Conservation (phyloP, 2,329 filamentous ascomycete genomes). For the Aspergillus fischeri region DNA sequence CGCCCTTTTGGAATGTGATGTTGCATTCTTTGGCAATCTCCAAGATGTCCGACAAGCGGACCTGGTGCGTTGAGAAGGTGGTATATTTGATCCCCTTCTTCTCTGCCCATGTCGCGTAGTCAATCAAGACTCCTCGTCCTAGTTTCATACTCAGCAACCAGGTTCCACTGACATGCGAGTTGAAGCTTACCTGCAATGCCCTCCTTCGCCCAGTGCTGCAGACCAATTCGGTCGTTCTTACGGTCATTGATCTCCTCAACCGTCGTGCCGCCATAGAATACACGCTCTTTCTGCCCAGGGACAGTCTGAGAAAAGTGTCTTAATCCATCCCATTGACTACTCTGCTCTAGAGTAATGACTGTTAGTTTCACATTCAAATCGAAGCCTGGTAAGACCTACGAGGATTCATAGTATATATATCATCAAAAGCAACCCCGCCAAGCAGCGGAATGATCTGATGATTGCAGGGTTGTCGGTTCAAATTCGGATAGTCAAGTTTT, state of each 20-base stretch:
- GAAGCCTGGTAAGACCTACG: slow-evolving; percentile 26
- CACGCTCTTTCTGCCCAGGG: slow-evolving; percentile 32
- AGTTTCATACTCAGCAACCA: background rate
- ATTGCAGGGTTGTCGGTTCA: slow-evolving; percentile 48
- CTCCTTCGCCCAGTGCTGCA: slow-evolving; percentile 47
- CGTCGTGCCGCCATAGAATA: slow-evolving; percentile 50
- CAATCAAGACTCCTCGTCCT: slow-evolving; percentile 51
- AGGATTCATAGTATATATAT: slow-evolving; percentile 50
- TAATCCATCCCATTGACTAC: slow-evolving; percentile 51
- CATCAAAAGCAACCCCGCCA: slow-evolving; percentile 47
- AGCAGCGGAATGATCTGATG: slow-evolving; percentile 50
- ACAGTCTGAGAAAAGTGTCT: slow-evolving; percentile 47
- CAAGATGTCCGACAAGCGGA: slow-evolving; percentile 33
- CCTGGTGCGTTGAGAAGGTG: slow-evolving; percentile 39
- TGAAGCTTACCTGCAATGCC: slow-evolving; percentile 40
- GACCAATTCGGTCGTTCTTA: slow-evolving; percentile 43
- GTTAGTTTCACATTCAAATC: background rate
- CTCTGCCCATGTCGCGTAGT: slow-evolving; percentile 47
- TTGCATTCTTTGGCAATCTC: slow-evolving; percentile 41
- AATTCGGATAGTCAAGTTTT: slow-evolving; percentile 54
- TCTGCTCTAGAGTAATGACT: slow-evolving; percentile 35
- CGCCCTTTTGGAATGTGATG: slow-evolving; percentile 47
- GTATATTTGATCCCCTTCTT: slow-evolving; percentile 37
- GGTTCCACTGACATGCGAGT: no score
- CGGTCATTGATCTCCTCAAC: slow-evolving; percentile 44